Base-by-base conservation (phyloP, 2,329 filamentous ascomycete species). In the Rutstroemia sydowiana region DNA sequence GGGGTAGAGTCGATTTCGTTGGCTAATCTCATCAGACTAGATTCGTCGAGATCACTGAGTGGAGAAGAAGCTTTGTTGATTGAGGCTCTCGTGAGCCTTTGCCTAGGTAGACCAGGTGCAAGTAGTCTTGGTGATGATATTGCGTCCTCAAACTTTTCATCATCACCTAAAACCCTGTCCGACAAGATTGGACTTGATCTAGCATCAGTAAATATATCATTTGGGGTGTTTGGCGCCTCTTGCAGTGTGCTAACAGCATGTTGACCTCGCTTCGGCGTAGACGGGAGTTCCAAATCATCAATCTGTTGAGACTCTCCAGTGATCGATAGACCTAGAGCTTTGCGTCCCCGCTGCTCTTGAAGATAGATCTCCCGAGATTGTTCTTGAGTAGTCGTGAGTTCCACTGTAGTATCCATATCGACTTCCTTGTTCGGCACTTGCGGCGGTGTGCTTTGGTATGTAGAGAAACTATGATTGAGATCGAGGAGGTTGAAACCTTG, bases 191-290 rank as follows among this genome's bases (percentile, higher is more conserved):
- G 74, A 50, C 72, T 78, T 31, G 68, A 73, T 40, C 66, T 68
- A 11, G 75, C 75, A 61, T 80, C 76, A 36, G 76, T 69, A 58
- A 73, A 77, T 18, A 51, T 36, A 11, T 32, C 5, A 20, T 28
- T 40, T 13, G 53, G 51, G 28, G 56, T 55, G 18, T 43, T 52
- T 9, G 45, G 45, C 4, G 34, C 40, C 32, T 55, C 48, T 13
- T 53, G 43, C 18, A 23, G 13, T 18, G 43, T 31, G n/a, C n/a
- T n/a, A 13, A 8, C 13, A 45, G 10, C 10, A 49, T 45, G 21
- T 39, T 14, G 36, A 23, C 46, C 13, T 34, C 52, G 39, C 23
- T 41, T 32, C 20, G 57, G 55, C 23, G 56, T 57, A 8, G 43
- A 46, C 26, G 53, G 36, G 11, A 37, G 20, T 7, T 28, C 13